These are phyloP conservation scores for Macrophomina tecta DNA, from an alignment of 2,329 filamentous ascomycete genomes.

Conservation along the genomic window DNA sequence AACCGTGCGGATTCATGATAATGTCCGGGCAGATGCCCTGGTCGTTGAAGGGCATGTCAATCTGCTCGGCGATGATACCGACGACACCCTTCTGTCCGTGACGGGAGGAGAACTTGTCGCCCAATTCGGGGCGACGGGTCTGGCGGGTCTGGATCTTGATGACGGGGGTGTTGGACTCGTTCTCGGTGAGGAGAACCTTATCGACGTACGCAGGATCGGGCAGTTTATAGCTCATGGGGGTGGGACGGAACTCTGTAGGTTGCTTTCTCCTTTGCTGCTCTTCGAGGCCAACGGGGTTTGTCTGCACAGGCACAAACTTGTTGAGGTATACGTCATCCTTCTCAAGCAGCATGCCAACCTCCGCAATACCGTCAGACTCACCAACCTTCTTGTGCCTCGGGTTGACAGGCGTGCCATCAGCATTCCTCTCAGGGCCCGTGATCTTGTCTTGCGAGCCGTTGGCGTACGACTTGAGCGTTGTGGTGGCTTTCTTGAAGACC, in stretches of 20 bases:
- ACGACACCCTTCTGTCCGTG: conserved; percentile 99
- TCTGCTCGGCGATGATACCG: conserved; percentile 94
- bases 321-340: conserved; percentile 87
- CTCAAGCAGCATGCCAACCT: conserved; percentile 80
- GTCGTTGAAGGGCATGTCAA: conserved; percentile 96
- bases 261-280: conserved; percentile 36
- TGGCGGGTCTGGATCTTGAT: conserved; percentile 97
- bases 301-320: conserved; percentile 84
- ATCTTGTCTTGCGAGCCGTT: conserved; percentile 73
- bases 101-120: conserved; percentile 97
- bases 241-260: conserved; percentile 62
- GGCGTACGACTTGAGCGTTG: conserved; percentile 85
- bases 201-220: conserved; percentile 89
- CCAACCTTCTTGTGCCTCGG: conserved; percentile 73
- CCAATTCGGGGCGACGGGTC: conserved; percentile 90
- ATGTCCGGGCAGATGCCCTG: conserved; percentile 92
- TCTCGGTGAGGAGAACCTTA: conserved; percentile 92
- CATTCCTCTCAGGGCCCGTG: conserved; percentile 58
- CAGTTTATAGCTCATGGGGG: conserved; percentile 78
- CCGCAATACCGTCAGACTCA: conserved; percentile 78
- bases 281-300: conserved; percentile 70
- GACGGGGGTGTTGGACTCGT: conserved; percentile 82
- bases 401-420: conserved; percentile 62
- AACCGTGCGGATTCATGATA: conserved; percentile 99
- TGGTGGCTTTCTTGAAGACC: conserved; percentile 93